Evolutionary conservation across 108 stramenopile genomes (phyloP).

Genomic region (Tribonema minus): DNA sequence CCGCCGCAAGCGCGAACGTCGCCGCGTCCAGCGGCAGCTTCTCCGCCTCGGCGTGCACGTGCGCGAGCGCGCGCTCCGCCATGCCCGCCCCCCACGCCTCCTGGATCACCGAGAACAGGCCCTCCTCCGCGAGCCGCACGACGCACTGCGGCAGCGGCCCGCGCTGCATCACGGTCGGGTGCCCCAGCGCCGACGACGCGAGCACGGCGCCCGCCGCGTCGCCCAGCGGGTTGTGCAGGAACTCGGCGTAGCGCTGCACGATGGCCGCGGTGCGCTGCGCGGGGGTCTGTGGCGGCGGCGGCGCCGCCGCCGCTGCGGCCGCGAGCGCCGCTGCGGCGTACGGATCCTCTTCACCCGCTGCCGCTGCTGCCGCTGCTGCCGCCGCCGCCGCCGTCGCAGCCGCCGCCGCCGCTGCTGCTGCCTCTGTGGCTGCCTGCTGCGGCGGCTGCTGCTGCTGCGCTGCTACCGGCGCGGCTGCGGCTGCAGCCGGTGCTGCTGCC

Average conservation of each 20-base stretch:
- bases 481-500: not conserved
- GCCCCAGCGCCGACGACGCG: not conserved
- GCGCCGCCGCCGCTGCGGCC: too few species aligned
- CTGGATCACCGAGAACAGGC: conserved; percentile 8
- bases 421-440: too few species aligned
- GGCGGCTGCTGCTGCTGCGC: too few species aligned
- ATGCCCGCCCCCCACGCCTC: conserved; percentile 12
- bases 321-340: not conserved
- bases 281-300: not conserved
- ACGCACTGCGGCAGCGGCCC: not conserved
- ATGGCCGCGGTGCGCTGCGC: not conserved
- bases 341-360: not conserved
- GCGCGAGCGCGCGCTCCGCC: not conserved
- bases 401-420: too few species aligned
- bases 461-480: not conserved
- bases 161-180: not conserved
- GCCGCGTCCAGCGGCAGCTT: conserved; percentile 5
- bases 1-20: conserved; percentile 11
- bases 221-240: not conserved
- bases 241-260: not conserved
- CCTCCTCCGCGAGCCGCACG: conserved; percentile 14
- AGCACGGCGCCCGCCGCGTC: not conserved
- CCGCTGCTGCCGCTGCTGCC: not conserved
- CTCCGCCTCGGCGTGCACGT: conserved; percentile 9
- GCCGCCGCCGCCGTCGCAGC: too few species aligned